Evolutionary conservation across 1,284 basidiomycete genomes (phyloP), one percentile per base, ranked within the genome.

Genomic region (Naganishia cerealis): DNA sequence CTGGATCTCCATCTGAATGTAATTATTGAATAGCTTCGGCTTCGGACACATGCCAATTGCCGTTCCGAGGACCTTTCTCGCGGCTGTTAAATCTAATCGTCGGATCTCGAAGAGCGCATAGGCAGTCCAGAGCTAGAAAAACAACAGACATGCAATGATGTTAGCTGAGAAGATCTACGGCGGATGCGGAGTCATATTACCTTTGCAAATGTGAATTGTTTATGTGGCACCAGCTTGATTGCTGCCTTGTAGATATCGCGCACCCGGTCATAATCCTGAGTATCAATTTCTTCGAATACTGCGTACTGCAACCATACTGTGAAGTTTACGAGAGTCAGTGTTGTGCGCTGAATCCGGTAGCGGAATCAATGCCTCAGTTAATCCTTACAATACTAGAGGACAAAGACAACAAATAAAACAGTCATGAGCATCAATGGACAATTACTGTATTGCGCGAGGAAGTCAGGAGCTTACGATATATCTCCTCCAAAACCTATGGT

Each of bases 31-130:
- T 21, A 96, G 81, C 54, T 90, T 88, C 75, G 94, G 92, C 76
- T 99, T 99, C 0, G 95, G 93, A 74, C 90, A 93, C 88, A 97
- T 90, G 8, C 96, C 96, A 71, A 99, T 94, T 2, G 89, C 90
- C 0, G 89, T 86, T 15, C 95, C 95, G 39, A 99, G 82, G 42
- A 94, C 86, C 79, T 94, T 98, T 58, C 96, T 86, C 3, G 95
- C 95, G 16, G 91, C 87, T 33, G 84, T 81, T 39, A 99, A 82
- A 72, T 97, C 89, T 43, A 96, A 82, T 56, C 88, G 86, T 33
- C 96, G 87, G 18, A 98, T 84, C 79, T 99, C 95, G 75, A 98
- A 99, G 70, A 89, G 87, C 0, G 95, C 93, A 74, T 90, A 96
- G 81, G 90, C 85, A 57, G 90, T 80, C 93, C 93, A 96, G 15